These are phyloP conservation scores for Coniferiporia weirii DNA, from an alignment of 1,284 basidiomycete species.

Conservation along the genomic window DNA sequence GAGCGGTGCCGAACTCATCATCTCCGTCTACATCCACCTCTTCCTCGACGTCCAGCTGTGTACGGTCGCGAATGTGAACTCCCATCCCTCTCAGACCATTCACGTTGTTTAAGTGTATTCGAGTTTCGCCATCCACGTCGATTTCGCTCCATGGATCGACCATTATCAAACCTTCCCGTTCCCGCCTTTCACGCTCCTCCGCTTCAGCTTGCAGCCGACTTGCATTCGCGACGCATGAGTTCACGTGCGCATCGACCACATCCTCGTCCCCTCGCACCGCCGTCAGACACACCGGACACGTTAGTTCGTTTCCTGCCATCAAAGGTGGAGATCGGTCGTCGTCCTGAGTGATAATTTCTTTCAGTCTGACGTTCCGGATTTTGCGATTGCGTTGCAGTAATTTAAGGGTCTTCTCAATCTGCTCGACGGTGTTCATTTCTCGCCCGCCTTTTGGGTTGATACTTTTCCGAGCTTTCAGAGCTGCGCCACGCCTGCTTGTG, in stretches of 20 bases:
- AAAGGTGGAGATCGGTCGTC: constrained; percentile 36
- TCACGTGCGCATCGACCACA: constrained; percentile 69
- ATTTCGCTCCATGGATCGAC: constrained; percentile 30
- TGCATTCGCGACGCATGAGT: constrained; percentile 64
- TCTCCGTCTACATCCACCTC: constrained; percentile 76
- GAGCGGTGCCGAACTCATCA: constrained; percentile 65
- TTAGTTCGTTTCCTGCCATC: constrained; percentile 34
- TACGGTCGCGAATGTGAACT: constrained; percentile 53
- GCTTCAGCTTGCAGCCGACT: constrained; percentile 39
- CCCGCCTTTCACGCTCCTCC: constrained; percentile 27
- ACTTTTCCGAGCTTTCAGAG: constrained; percentile 56
- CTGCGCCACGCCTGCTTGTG: constrained; percentile 51
- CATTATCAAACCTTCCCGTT: constrained; percentile 28
- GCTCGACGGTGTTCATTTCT: constrained; percentile 33
- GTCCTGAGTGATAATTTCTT: constrained; percentile 52
- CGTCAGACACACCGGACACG: constrained; percentile 63
- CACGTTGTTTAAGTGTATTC: constrained; percentile 1
- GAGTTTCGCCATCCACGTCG: constrained; percentile 15
- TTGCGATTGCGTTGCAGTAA: constrained; percentile 59
- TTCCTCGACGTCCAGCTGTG: constrained; percentile 62
- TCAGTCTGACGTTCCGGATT: constrained; percentile 54
- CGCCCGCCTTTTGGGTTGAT: constrained; percentile 32
- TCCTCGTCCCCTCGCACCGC: constrained; percentile 59
- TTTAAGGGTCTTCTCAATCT: constrained; percentile 49
- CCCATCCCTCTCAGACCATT: constrained; percentile 45